Evolutionary conservation across 2,329 filamentous ascomycete genomes (phyloP).

Genomic region (Aspergillus caelatus): DNA sequence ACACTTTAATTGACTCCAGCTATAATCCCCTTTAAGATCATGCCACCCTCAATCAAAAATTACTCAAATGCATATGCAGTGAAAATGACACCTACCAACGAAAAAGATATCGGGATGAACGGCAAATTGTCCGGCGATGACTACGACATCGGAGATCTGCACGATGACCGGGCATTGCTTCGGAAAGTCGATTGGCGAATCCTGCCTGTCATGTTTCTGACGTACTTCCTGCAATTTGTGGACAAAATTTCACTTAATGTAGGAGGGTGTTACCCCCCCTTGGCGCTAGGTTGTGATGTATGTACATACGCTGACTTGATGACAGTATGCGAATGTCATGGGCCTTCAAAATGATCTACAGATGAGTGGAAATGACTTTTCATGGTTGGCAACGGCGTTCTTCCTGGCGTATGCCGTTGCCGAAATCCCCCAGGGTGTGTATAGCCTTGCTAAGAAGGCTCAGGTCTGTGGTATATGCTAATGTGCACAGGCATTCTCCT

Average conservation of each 20-base stretch:
- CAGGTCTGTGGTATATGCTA: background rate
- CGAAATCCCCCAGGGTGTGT: slow-evolving; percentile 61
- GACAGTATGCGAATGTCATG: slow-evolving; percentile 69
- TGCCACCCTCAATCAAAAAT: slow-evolving; percentile 5
- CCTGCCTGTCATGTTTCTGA: slow-evolving; percentile 63
- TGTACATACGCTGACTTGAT: background rate
- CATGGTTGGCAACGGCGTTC: slow-evolving; percentile 63
- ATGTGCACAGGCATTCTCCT: slow-evolving; percentile 56
- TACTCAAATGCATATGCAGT: background rate
- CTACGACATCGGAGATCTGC: slow-evolving; percentile 35
- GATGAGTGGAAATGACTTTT: slow-evolving; percentile 63
- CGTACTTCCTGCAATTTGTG: slow-evolving; percentile 65
- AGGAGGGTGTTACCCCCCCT: background rate
- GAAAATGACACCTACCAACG: background rate
- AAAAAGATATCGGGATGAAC: background rate
- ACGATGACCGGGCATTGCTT: slow-evolving; percentile 49
- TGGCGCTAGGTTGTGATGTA: too few relatives aligned
- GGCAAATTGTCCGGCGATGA: slow-evolving; percentile 15
- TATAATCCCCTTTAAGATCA: slow-evolving; percentile 6
- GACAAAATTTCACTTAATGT: slow-evolving; percentile 68
- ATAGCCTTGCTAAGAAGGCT: background rate
- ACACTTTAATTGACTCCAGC: background rate
- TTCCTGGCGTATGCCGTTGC: slow-evolving; percentile 64
- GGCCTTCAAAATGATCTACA: slow-evolving; percentile 59
- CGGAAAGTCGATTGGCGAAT: slow-evolving; percentile 63